phyloP scores from a whole-genome alignment of 2,329 filamentous ascomycete genomes.

The Botrytis deweyae region DNA sequence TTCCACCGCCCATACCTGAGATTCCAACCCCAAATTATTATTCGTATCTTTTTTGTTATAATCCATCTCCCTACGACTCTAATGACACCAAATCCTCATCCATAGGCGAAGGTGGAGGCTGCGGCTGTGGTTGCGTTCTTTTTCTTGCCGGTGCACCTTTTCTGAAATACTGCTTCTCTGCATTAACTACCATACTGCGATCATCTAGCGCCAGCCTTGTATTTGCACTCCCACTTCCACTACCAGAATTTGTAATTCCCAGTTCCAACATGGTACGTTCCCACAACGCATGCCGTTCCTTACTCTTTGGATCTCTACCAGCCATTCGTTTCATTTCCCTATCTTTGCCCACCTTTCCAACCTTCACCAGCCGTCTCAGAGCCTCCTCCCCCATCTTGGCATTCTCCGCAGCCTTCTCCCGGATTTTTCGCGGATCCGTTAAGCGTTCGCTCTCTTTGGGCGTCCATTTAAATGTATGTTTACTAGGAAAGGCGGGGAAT shows the following conservation, averaged over 20 bases:
- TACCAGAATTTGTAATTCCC: conserved; percentile 23
- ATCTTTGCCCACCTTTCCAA: conserved; percentile 63
- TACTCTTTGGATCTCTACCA: conserved; percentile 48
- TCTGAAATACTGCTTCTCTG: conserved; percentile 52
- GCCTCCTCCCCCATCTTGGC: conserved; percentile 63
- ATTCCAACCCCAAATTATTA: conserved; percentile 10
- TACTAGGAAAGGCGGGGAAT: conserved; percentile 63
- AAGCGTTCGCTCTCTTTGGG: conserved; percentile 48
- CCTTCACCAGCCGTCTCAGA: conserved; percentile 57
- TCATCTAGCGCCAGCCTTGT: conserved; percentile 49
- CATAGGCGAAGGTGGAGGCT: not conserved
- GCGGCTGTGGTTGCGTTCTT: conserved; percentile 22
- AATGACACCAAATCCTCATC: conserved; percentile 14
- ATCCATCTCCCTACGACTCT: conserved; percentile 8
- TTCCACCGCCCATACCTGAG: not conserved
- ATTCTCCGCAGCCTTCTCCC: conserved; percentile 58
- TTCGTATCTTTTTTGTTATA: not conserved
- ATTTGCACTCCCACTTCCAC: conserved; percentile 29
- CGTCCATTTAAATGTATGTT: conserved; percentile 63
- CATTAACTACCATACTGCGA: conserved; percentile 64
- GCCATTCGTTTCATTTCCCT: conserved; percentile 61
- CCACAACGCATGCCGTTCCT: conserved; percentile 59
- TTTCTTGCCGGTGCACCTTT: conserved; percentile 40
- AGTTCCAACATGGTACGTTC: conserved; percentile 55
- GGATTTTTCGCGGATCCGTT: conserved; percentile 56